Evolutionary conservation across 2,329 filamentous ascomycete genomes (phyloP), one percentile per base, ranked within the genome.

Genomic region (Xylariomycetidae sp.): DNA sequence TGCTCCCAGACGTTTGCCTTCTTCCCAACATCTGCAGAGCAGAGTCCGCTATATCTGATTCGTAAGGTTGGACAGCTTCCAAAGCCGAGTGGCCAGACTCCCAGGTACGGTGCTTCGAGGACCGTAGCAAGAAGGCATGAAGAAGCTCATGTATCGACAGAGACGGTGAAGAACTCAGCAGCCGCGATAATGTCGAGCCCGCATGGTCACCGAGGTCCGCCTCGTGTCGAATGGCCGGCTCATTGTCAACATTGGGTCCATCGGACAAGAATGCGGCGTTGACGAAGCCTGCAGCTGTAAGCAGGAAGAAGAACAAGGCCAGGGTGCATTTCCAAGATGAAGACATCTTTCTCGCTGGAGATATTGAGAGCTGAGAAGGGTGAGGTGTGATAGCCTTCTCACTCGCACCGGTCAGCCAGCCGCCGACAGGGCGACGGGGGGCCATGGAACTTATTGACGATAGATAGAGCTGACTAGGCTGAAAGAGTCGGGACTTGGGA

Each of bases 41-140:
- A 37, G 74, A 73, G 8, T 70, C 75, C 13, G 80, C 80, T 23
- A 85, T 64, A 23, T 71, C 67, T 15, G 77, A 71, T 51, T 85
- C 72, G 43, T 73, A 70, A 27, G 67, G 64, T 59, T 79, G 73
- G 17, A 84, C 68, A 20, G 72, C 75, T 55, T 83, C 74, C 34
- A 84, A 67, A 16, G 80, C 80, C 9, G 70, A 66, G 45, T 69
- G 70, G 50, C 84, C 81, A 42, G 77, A 75, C 42, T 74, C 69
- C 56, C 80, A 85, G 36, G 85, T 70, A 38, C 82, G 82, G 51
- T 85, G 74, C 53, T 78, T 72, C 60, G 80, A 86, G 51, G 76
- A 74, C 30, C 71, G 69, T 28, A 75, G 72, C 34, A 80, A 66
- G 48, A 80, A 71, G 41, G 70, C 64, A 56, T 85, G 79, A 19